Evolutionary conservation across 148 eudicot species (phyloP), one percentile per base, ranked within the genome.

Genomic region (Cornus florida): DNA sequence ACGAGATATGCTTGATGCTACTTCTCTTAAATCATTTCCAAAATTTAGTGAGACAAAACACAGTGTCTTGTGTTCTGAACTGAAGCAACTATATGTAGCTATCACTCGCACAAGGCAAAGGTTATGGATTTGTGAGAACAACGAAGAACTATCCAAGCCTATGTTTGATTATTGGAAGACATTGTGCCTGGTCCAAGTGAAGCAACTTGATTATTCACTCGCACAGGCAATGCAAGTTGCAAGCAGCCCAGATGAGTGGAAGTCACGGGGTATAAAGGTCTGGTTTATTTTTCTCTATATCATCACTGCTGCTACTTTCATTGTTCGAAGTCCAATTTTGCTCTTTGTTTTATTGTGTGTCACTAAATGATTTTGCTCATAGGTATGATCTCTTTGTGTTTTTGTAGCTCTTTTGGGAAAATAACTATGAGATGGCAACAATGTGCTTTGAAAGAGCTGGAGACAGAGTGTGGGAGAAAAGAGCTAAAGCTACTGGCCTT

Each of bases 381-480:
- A 62, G 2, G 4, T 16, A 53, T 33, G 33, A 39, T 39, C 50
- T 17, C 33, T 24, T 24, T 68, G 12, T 77, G 22, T 24, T 39
- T 39, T 78, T 65, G 35, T 85, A 89, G 92, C 72, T 89, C 68
- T 78, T 89, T 28, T 81, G 80, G 9, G 90, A 83, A 76, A 75
- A 87, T 23, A 89, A 89, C 67, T 89, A 71, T 74, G 87, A 85
- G 82, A 86, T 83, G 80, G 92, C 92, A 56, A 82, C 77, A 13
- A 82, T 85, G 83, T 89, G 92, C 77, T 89, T 89, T 69, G 89
- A 85, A 86, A 89, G 88, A 79, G 92, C 92, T 9, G 92, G 88
- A 19, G 92, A 89, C 72, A 78, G 23, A 50, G 77, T 77, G n/a
- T 87, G 88, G 86, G 85, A 73, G 75, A 87, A 50, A 69, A 77